Evolutionary conservation across 2,329 filamentous ascomycete species (phyloP).

Genomic region (Monosporascus ibericus): DNA sequence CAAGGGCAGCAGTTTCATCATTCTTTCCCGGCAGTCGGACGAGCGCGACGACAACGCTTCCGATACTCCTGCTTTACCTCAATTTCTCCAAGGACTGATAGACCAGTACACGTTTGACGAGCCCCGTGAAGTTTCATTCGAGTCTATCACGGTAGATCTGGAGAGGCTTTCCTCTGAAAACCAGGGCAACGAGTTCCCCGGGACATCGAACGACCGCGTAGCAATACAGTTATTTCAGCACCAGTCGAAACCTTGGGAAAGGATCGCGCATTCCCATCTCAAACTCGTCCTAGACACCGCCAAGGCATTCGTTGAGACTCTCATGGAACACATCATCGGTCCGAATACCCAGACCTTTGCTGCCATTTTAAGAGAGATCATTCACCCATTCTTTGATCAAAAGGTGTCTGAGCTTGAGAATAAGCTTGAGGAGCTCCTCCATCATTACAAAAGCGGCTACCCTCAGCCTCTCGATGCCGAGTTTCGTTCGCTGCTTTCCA

Average conservation of each 20-base stretch:
- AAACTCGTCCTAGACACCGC: slow-evolving; percentile 19
- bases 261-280: slow-evolving; percentile 31
- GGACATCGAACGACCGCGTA: slow-evolving; percentile 29
- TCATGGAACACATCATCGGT: slow-evolving; percentile 28
- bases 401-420: slow-evolving; percentile 19
- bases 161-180: slow-evolving; percentile 28
- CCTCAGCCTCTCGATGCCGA: slow-evolving; percentile 27
- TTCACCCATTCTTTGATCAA: slow-evolving; percentile 20
- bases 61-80: slow-evolving; percentile 7
- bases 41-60: not conserved
- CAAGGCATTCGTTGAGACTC: slow-evolving; percentile 31
- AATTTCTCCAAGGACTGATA: slow-evolving; percentile 24
- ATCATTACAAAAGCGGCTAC: slow-evolving; percentile 29
- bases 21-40: slow-evolving; percentile 4
- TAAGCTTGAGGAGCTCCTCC: slow-evolving; percentile 35
- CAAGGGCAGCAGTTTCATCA: slow-evolving; percentile 20
- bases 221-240: slow-evolving; percentile 33
- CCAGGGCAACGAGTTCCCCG: slow-evolving; percentile 35
- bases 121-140: slow-evolving; percentile 18
- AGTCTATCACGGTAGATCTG: slow-evolving; percentile 17
- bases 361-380: slow-evolving; percentile 16
- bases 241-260: slow-evolving; percentile 32
- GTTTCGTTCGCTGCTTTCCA: slow-evolving; percentile 18
- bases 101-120: slow-evolving; percentile 23
- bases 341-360: slow-evolving; percentile 15